Conservation (phyloP, 805 yeast genomes). For the Yarrowia phangngaensis region DNA sequence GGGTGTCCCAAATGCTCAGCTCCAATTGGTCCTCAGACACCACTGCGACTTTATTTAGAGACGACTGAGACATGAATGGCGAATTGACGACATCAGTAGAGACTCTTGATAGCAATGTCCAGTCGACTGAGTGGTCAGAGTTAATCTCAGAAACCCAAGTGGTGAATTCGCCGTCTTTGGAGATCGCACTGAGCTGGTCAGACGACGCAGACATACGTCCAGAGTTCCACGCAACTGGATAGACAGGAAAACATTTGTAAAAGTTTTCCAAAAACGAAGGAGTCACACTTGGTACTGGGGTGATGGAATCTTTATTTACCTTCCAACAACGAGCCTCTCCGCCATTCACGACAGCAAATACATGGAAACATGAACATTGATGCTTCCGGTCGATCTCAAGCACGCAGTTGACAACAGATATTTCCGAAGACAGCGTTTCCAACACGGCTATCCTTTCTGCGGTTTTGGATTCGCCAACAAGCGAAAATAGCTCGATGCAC, state of each 20-base stretch:
- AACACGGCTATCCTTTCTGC: constrained; percentile 1
- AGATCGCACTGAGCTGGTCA: constrained; percentile 50
- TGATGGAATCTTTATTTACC: background rate
- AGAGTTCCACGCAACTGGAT: constrained; percentile 13
- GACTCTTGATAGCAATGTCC: constrained; percentile 51
- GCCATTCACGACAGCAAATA: constrained; percentile 10
- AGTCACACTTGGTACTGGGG: background rate
- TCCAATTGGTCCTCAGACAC: constrained; percentile 52
- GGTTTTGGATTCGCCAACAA: constrained; percentile 5
- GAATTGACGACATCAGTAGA: constrained; percentile 52
- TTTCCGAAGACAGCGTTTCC: background rate
- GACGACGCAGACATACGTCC: background rate
- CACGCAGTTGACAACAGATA: constrained; percentile 1
- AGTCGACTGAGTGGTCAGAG: constrained; percentile 22
- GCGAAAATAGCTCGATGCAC: background rate
- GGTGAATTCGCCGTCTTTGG: constrained; percentile 48
- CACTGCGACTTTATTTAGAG: constrained; percentile 70
- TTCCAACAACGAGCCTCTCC: constrained; percentile 11
- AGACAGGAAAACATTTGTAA: constrained; percentile 4
- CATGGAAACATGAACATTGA: constrained; percentile 16
- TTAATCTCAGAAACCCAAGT: constrained; percentile 47
- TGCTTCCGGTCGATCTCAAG: constrained; percentile 7
- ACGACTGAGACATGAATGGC: constrained; percentile 54
- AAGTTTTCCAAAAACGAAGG: constrained; percentile 9
- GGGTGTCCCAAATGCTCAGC: constrained; percentile 77